phyloP scores from a whole-genome alignment of 2,329 filamentous ascomycete species.

The Drechslera avenae region DNA sequence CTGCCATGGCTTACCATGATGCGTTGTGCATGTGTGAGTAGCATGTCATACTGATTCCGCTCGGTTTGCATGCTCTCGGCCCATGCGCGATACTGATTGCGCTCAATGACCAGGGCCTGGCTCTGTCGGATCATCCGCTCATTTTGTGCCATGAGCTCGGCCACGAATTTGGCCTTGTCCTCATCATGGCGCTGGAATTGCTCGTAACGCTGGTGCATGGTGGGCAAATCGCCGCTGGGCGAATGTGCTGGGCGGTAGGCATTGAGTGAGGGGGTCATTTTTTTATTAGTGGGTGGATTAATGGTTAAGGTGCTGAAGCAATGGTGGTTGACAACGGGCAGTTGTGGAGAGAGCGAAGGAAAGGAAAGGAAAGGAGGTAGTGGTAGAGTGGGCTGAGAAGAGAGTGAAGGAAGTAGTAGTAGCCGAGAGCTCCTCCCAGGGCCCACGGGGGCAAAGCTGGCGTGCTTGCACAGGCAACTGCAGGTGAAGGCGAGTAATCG shows the following conservation, averaged over 20 bases:
- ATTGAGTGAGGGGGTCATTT: neutral
- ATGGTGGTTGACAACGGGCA: neutral
- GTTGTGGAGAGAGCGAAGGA: neutral
- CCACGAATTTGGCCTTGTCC: constrained; percentile 42
- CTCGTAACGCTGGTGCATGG: constrained; percentile 40
- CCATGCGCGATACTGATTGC: constrained; percentile 31
- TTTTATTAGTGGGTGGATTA: neutral
- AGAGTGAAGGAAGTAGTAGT: neutral
- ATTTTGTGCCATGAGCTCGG: constrained; percentile 50
- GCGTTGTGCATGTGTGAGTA: constrained; percentile 24
- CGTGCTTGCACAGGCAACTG: constrained; percentile 8
- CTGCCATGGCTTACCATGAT: constrained; percentile 28
- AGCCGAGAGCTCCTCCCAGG: constrained; percentile 4
- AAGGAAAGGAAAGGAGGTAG: no score
- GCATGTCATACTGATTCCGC: constrained; percentile 27
- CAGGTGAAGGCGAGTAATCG: constrained; percentile 17
- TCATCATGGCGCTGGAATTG: constrained; percentile 36
- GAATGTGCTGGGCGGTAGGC: no score
- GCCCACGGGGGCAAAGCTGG: neutral
- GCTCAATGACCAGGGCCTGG: constrained; percentile 30
- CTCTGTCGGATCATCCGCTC: constrained; percentile 44
- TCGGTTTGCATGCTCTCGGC: constrained; percentile 25
- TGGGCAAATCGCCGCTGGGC: constrained; percentile 9
- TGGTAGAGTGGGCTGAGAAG: neutral
- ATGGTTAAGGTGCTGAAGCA: no score